These are phyloP conservation scores for Erigeron canadensis DNA, from an alignment of 129 eudicot species.

Conservation along the genomic window DNA sequence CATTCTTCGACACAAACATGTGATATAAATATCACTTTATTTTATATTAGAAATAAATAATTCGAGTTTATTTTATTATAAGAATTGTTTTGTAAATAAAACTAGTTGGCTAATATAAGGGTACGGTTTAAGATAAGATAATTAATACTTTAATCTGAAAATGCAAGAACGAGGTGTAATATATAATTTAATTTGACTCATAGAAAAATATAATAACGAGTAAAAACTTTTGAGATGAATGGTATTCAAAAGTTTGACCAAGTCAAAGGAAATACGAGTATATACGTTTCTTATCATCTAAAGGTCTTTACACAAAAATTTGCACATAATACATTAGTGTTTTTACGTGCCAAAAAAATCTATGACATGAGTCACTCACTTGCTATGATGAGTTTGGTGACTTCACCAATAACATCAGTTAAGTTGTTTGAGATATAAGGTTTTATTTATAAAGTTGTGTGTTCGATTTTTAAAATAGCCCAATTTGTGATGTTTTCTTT, in stretches of 20 bases:
- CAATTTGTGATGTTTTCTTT: too few species aligned
- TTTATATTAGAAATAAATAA: too few species aligned
- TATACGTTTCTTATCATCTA: neutral
- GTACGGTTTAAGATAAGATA: neutral
- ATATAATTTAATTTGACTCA: neutral
- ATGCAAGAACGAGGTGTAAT: slow-evolving; percentile 4
- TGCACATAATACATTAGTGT: too few species aligned
- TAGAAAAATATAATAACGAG: neutral
- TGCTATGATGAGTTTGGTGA: too few species aligned
- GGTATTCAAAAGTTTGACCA: neutral
- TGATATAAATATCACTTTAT: neutral
- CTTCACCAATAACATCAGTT: too few species aligned
- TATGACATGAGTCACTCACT: too few species aligned
- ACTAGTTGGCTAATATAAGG: neutral
- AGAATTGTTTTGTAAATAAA: neutral
- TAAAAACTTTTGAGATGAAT: neutral
- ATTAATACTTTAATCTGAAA: neutral
- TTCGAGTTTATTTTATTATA: neutral
- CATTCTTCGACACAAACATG: neutral
- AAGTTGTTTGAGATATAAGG: too few species aligned
- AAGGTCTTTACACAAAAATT: neutral
- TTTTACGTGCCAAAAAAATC: too few species aligned
- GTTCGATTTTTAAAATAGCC: too few species aligned
- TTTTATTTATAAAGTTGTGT: too few species aligned
- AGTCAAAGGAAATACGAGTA: neutral